Evolutionary conservation across 2,329 filamentous ascomycete genomes (phyloP), one percentile per base, ranked within the genome.

Genomic region (Pseudogymnoascus sp.): DNA sequence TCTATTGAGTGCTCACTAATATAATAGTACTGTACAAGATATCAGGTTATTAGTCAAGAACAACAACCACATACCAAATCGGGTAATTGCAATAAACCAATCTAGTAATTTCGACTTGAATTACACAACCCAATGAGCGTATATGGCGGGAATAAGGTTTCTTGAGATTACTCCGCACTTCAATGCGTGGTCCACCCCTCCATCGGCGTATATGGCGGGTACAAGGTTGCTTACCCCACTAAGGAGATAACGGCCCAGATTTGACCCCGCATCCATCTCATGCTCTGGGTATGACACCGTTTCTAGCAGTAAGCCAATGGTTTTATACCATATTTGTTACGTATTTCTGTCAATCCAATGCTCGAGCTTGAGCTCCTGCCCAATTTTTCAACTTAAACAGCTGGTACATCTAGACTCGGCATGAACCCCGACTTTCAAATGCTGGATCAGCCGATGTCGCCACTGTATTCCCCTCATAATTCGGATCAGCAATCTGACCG

Each of bases 121-220:
- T 41, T 41, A 2, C 38, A 44, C 41, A 44, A 44, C 17, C 41
- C 41, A 25, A 12, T 44, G 41, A 12, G 41, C 41, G 41, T 44
- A 44, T 44, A 44, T 44, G 41, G 41, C 41, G 41, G 41, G 4
- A 44, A 44, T 44, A 44, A 44, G 41, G 41, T 27, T 58, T 5
- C 12, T 33, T 17, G 29, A 8, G 27, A 33, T 33, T 58, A 58
- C 27, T 12, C 51, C 27, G 21, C 58, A 35, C 38, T 41, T 35
- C 58, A 59, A 38, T 15, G 7, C 1, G n/a, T n/a, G 33, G 9
- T 5, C 58, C 33, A 13, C 35, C 17, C 58, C 58, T 15, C 58
- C 58, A 60, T 60, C 33, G 4, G 58, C 58, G 58, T 60, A 60
- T 60, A 36, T 25, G 58, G 58, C 58, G 58, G 58, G n/a, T 5